Evolutionary conservation across 495 filamentous ascomycete genomes (phyloP).

Genomic region (Terfezia boudieri): DNA sequence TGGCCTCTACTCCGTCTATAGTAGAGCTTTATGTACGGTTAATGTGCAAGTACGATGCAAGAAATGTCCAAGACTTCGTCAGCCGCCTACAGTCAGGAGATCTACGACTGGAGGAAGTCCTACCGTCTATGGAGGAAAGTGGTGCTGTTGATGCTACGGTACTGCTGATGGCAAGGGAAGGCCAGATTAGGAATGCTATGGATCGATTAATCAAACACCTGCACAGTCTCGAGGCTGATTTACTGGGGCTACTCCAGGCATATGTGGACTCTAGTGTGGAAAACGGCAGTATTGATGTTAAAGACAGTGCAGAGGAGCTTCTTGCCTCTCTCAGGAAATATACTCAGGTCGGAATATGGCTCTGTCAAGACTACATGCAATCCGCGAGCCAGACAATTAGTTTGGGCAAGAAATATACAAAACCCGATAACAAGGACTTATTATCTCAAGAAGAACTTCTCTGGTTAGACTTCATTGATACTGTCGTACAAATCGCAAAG

Average conservation of each 20-base stretch:
- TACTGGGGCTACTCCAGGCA: slow-evolving; percentile 49
- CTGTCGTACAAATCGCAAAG: slow-evolving; percentile 58
- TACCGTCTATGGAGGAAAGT: slow-evolving; percentile 69
- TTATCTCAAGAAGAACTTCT: slow-evolving; percentile 59
- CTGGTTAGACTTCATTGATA: slow-evolving; percentile 81
- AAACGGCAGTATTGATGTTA: slow-evolving; percentile 29
- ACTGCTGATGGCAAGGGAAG: slow-evolving; percentile 73
- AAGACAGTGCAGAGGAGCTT: slow-evolving; percentile 33
- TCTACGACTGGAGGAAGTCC: slow-evolving; percentile 53
- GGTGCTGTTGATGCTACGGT: slow-evolving; percentile 88
- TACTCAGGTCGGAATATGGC: slow-evolving; percentile 74
- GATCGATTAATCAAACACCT: slow-evolving; percentile 59
- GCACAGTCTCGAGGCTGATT: slow-evolving; percentile 49
- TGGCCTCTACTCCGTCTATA: slow-evolving; percentile 27
- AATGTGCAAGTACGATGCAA: slow-evolving; percentile 63
- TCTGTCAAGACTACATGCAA: slow-evolving; percentile 78
- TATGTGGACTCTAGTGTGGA: slow-evolving; percentile 22
- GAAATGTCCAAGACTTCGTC: slow-evolving; percentile 70
- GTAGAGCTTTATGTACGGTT: slow-evolving; percentile 73
- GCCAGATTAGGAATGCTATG: slow-evolving; percentile 65
- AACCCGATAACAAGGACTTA: slow-evolving; percentile 13
- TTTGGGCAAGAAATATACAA: not conserved
- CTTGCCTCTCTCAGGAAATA: slow-evolving; percentile 69
- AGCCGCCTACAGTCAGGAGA: slow-evolving; percentile 56
- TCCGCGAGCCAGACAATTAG: slow-evolving; percentile 25